Evolutionary conservation across 2,329 filamentous ascomycete genomes (phyloP).

Genomic region (Tolypocladium amazonense): DNA sequence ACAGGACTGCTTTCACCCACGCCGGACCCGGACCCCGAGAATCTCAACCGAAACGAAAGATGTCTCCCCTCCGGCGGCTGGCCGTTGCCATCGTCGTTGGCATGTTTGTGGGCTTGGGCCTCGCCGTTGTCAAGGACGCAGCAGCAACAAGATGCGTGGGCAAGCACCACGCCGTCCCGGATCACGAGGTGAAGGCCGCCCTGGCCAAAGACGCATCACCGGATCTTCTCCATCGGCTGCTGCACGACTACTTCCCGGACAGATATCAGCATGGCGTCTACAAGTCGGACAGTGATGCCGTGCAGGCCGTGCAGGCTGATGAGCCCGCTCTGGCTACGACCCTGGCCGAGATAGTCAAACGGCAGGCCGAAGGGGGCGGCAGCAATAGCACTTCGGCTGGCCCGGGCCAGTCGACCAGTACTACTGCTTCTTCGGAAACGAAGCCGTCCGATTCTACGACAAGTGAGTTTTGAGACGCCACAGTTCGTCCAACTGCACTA

Average conservation of each 20-base stretch:
- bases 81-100: conserved; percentile 11
- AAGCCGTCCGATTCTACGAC: background rate
- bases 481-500: background rate
- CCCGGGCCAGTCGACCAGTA: background rate
- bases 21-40: conserved; percentile 1
- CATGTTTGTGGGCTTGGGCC: conserved; percentile 15
- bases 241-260: conserved; percentile 51
- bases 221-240: conserved; percentile 52
- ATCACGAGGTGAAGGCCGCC: conserved; percentile 1
- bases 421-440: background rate
- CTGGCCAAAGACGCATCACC: conserved; percentile 30
- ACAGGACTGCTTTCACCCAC: conserved; percentile 7
- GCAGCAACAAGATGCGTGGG: background rate
- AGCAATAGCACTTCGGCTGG: conserved; percentile 12
- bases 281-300: conserved; percentile 50
- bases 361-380: conserved; percentile 33
- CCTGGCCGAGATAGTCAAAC: conserved; percentile 54
- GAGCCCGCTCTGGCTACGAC: conserved; percentile 52
- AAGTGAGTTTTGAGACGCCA: background rate
- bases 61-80: conserved; percentile 8
- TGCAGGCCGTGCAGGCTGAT: conserved; percentile 51
- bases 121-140: conserved; percentile 6
- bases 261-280: conserved; percentile 61
- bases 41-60: conserved; percentile 2
- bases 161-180: background rate